phyloP scores from a whole-genome alignment of 208 protist species.

The Wallacemonas rigidus region DNA sequence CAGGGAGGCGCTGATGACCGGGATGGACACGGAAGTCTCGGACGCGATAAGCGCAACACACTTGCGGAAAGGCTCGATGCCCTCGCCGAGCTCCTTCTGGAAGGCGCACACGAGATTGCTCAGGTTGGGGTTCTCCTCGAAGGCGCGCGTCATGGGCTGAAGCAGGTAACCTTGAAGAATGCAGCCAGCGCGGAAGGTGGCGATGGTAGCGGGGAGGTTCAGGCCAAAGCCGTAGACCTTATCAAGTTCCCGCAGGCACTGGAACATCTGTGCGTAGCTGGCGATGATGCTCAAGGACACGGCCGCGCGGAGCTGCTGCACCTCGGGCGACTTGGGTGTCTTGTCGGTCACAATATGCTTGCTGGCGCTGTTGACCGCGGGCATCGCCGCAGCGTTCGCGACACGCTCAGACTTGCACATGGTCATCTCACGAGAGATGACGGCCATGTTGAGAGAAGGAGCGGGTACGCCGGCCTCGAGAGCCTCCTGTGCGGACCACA shows the following conservation, averaged over 20 bases:
- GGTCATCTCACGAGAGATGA: constrained; percentile 93
- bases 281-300: constrained; percentile 82
- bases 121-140: constrained; percentile 85
- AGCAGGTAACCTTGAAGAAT: constrained; percentile 91
- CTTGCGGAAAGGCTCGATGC: constrained; percentile 67
- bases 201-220: constrained; percentile 88
- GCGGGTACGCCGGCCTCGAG: constrained; percentile 91
- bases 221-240: constrained; percentile 88
- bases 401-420: constrained; percentile 93
- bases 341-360: constrained; percentile 43
- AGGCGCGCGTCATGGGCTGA: constrained; percentile 86
- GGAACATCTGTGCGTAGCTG: constrained; percentile 94
- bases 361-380: constrained; percentile 22
- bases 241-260: constrained; percentile 89
- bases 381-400: constrained; percentile 56
- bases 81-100: constrained; percentile 73
- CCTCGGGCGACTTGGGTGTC: constrained; percentile 52
- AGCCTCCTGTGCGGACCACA: constrained; percentile 95
- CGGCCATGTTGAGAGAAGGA: constrained; percentile 92
- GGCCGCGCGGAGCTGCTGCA: constrained; percentile 79
- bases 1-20: constrained; percentile 77
- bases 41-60: constrained; percentile 59
- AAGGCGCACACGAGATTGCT: constrained; percentile 89
- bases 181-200: constrained; percentile 91
- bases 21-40: constrained; percentile 60